Evolutionary conservation across 306 rosid genomes (phyloP), one percentile per base, ranked within the genome.

Genomic region (Amphicarpaea edgeworthii): DNA sequence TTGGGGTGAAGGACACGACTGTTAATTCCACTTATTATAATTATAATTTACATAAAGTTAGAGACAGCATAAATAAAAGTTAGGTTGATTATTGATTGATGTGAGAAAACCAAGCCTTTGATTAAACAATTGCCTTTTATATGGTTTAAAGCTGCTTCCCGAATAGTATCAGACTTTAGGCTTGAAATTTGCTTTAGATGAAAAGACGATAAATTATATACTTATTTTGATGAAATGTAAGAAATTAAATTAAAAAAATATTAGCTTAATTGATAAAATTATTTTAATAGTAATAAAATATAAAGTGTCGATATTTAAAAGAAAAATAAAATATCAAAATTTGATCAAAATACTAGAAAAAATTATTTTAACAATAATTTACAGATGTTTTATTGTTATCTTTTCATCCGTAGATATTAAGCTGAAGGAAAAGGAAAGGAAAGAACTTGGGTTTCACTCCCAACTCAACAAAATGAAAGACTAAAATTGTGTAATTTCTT

Each of bases 61-160:
- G 70, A 47, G 79, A 47, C 49, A 75, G 62, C 38, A 75, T 47
- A 62, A 74, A 73, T 42, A 38, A 54, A 71, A 24, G 76, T 7
- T 71, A 20, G 21, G 21, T 54, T 71, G 64, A 54, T 60, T 43
- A 21, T 14, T 71, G 38, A 71, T 54, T 54, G 53, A 54, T 54
- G 38, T 37, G 40, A 64, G 17, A 17, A 64, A 38, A 37, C 46
- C 70, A 40, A 64, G 9, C 50, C 68, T 64, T 38, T 40, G 5
- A 64, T 38, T 43, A 64, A 64, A 64, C 46, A 12, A 38, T 42
- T 63, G 10, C 28, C 69, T 63, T 63, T 63, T 63, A 63, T 17
- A 15, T 17, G 47, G 16, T 63, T 34, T 64, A 64, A 38, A 64
- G 70, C 32, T 16, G 47, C 28, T 38, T 19, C 46, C 50, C 50